Evolutionary conservation across 1,139 yeast genomes (phyloP), one percentile per base, ranked within the genome.

Genomic region (Yamadazyma epiphylla): DNA sequence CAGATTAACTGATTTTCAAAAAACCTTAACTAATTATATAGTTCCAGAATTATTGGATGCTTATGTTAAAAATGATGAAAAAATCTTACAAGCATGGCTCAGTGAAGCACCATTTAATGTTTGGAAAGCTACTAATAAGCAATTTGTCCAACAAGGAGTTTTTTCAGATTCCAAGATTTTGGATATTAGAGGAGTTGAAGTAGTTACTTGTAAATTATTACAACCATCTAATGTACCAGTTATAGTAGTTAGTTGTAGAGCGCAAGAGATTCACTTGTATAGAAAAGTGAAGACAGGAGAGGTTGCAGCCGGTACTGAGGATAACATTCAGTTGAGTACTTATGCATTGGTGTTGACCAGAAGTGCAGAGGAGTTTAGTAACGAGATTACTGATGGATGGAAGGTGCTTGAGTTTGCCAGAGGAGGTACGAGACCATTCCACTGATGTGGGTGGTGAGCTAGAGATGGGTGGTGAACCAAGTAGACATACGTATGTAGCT

Each of bases 51-150:
- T 94, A 26, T 70, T 94, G 51, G 99, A 94, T 55, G 96, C 98
- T 4, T 89, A 88, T 62, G 87, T 87, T 42, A 84, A 84, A 51
- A 96, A 96, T 43, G 97, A 94, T 48, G 89, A 80, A 42, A 73
- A 71, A 31, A 81, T 81, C 15, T 72, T 94, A 53, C 85, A 89
- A 57, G 66, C 70, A 46, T 94, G 99, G 99, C 75, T 94, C 39
- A 83, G 95, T 32, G 98, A 94, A 61, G 97, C 97, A 19, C 97
- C 98, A 22, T 88, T 68, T 64, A 89, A 91, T 55, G 95, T 94
- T 33, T 88, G 95, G 78, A 78, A 85, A 45, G 95, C 96, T 24
- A 87, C 84, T 57, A 88, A 91, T 55, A 94, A 94, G 60, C 95
- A 86, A 53, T 81, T 88, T 56, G 77, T 83, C 49, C 95, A 89